These are phyloP conservation scores for Metschnikowia arizonensis DNA, from an alignment of 805 yeast species.

Conservation along the genomic window DNA sequence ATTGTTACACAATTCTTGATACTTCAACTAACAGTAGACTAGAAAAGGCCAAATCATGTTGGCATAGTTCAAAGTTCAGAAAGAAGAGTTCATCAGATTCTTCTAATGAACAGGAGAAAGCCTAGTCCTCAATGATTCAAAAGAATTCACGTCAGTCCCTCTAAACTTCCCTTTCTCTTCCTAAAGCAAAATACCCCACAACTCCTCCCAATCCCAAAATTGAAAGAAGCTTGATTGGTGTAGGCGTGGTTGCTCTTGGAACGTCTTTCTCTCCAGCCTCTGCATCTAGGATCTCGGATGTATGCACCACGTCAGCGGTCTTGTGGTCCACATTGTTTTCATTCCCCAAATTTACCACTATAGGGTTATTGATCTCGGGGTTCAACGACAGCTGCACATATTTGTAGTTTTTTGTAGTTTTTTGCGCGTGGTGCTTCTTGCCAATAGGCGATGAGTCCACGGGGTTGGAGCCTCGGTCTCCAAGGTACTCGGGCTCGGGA, in stretches of 20 bases:
- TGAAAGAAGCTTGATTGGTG: constrained; percentile 9
- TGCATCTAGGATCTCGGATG: constrained; percentile 33
- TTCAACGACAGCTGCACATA: constrained; percentile 40
- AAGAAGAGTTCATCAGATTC: too few relatives aligned
- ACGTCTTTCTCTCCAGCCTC: constrained; percentile 8
- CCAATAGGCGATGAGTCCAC: constrained; percentile 25
- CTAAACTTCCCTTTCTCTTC: constrained; percentile 1
- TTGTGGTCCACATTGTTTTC: constrained; percentile 36
- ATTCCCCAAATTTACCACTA: constrained; percentile 33
- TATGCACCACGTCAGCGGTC: constrained; percentile 27
- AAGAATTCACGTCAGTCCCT: too few relatives aligned
- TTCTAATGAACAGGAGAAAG: too few relatives aligned
- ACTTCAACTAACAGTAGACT: too few relatives aligned
- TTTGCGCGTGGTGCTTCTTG: constrained; percentile 17
- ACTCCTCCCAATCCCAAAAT: constrained; percentile 20
- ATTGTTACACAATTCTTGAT: too few relatives aligned
- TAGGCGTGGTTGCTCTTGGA: constrained; percentile 6
- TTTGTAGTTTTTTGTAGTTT: constrained; percentile 37
- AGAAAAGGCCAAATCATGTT: too few relatives aligned
- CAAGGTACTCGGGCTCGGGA: constrained; percentile 36
- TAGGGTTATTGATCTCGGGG: constrained; percentile 36
- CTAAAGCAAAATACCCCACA: constrained; percentile 17
- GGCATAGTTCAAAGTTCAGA: too few relatives aligned
- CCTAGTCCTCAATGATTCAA: too few relatives aligned
- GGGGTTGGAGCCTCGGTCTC: constrained; percentile 36